Base-by-base conservation (phyloP, 2,329 filamentous ascomycete genomes). In the Parasarocladium wereldwijsianum region DNA sequence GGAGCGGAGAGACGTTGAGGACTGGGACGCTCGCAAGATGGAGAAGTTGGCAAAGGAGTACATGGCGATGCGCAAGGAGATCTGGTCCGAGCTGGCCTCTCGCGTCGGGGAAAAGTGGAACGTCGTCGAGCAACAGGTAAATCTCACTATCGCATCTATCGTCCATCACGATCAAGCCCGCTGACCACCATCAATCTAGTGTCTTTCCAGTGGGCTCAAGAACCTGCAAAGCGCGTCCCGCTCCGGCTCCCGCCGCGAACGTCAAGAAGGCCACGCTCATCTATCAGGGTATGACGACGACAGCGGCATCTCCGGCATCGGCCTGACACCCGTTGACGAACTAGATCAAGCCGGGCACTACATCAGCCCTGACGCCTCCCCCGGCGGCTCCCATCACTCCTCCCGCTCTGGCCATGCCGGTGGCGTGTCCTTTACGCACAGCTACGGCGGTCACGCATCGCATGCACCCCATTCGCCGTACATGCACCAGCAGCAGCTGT, bases 91-190 rank as follows among this genome's bases (percentile, higher is more conserved):
- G 4, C 64, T 93, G 15, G 82, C 81, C 3, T 62, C 69, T n/a
- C 57, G 59, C 33, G 70, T 78, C 4, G 79, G 86, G n/a, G 83
- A 93, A 66, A 81, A 70, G 67, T 90, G 76, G 84, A 81, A 61
- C 40, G 72, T 70, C 7, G 64, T 75, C 20, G 69, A 77, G 52
- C 56, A 62, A 39, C 75, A 73, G 62, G 71, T 76, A 45, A 17
- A 19, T 6, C 12, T 13, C 19, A 23, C n/a, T 19, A 8, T 13
- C 19, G 18, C 18, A 17, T 20, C 6, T 21, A 18, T 8, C n/a
- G 15, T 13, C 10, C 23, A 17, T 13, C 20, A 16, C 11, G 20
- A 31, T 5, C 16, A 3, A 14, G 6, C 36, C 41, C 16, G 14
- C 34, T 41, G 31, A 43, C 36, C 20, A 33, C 8, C 26, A 11